Evolutionary conservation across 768 basidiomycete species (phyloP).

Genomic region (Mycena filopes): DNA sequence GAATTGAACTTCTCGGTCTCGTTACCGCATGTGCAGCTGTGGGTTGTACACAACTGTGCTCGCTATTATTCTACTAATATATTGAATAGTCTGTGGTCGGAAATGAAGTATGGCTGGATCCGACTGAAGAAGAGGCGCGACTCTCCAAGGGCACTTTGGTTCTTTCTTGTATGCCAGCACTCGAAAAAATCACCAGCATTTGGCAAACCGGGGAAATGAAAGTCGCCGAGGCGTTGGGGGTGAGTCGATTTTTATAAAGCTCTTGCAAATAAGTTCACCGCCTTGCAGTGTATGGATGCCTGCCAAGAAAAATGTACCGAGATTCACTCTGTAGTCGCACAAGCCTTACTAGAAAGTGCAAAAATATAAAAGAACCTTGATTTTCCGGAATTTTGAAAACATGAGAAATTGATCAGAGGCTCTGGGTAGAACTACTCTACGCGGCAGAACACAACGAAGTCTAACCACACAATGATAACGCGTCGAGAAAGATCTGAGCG

Average conservation of each 20-base stretch:
- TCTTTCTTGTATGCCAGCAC: slow-evolving; percentile 88
- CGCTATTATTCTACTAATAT: slow-evolving; percentile 4
- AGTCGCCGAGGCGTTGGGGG: slow-evolving; percentile 63
- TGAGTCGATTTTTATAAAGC: slow-evolving; percentile 47
- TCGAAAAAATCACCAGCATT: slow-evolving; percentile 84
- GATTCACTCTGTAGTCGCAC: slow-evolving; percentile 79
- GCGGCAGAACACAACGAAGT: no score
- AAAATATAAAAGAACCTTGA: slow-evolving; percentile 15
- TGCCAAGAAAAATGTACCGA: slow-evolving; percentile 80
- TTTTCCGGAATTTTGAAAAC: neutral
- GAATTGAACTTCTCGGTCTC: slow-evolving; percentile 90
- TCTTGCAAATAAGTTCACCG: slow-evolving; percentile 7
- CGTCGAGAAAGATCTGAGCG: no score
- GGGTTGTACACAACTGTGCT: slow-evolving; percentile 37
- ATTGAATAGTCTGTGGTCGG: slow-evolving; percentile 64
- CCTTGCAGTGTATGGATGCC: slow-evolving; percentile 68
- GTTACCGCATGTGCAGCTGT: slow-evolving; percentile 88
- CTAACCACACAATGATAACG: no score
- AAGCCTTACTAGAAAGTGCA: slow-evolving; percentile 65
- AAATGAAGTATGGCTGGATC: slow-evolving; percentile 80
- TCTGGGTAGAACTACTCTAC: no score
- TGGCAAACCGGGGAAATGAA: slow-evolving; percentile 84
- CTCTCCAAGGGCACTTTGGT: slow-evolving; percentile 74
- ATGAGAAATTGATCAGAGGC: neutral
- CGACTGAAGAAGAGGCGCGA: slow-evolving; percentile 73